phyloP scores from a whole-genome alignment of 2,329 filamentous ascomycete genomes.

The Blastomyces emzantsi region DNA sequence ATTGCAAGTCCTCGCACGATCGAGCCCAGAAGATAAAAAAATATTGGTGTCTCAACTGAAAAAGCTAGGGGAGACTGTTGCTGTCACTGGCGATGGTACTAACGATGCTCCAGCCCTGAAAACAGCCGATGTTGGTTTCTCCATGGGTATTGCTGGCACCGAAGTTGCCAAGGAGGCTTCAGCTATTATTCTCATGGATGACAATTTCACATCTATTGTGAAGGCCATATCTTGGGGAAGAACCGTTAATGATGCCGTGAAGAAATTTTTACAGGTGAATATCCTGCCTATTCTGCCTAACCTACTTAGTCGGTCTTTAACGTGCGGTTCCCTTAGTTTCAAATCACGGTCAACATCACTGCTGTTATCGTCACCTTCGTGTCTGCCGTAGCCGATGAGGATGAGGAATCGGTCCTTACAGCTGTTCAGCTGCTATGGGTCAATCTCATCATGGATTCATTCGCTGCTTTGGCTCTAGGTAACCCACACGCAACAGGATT shows the following conservation, averaged over 20 bases:
- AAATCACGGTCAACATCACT: slow-evolving; percentile 79
- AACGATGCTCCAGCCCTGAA: slow-evolving; percentile 59
- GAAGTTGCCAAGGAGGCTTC: slow-evolving; percentile 61
- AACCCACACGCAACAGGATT: neutral
- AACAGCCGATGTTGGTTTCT: slow-evolving; percentile 58
- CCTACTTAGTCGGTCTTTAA: neutral
- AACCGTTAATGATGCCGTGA: slow-evolving; percentile 58
- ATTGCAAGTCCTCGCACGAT: slow-evolving; percentile 56
- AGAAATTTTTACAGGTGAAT: slow-evolving; percentile 48
- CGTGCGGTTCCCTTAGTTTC: slow-evolving; percentile 33
- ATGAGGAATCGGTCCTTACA: slow-evolving; percentile 67
- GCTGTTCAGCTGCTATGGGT: slow-evolving; percentile 94
- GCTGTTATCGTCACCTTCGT: slow-evolving; percentile 86
- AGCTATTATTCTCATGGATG: slow-evolving; percentile 57
- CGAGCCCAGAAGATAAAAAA: slow-evolving; percentile 58
- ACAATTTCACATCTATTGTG: slow-evolving; percentile 57
- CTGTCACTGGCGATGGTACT: slow-evolving; percentile 56
- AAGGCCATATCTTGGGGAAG: slow-evolving; percentile 60
- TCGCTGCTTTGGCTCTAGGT: slow-evolving; percentile 69
- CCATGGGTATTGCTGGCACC: slow-evolving; percentile 58
- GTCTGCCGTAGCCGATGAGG: slow-evolving; percentile 64
- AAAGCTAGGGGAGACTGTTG: slow-evolving; percentile 52
- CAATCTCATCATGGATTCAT: slow-evolving; percentile 95
- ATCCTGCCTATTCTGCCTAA: neutral
- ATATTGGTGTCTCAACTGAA: slow-evolving; percentile 54